Evolutionary conservation across 1,139 yeast species (phyloP).

Genomic region (Debaryomyces robertsiae): DNA sequence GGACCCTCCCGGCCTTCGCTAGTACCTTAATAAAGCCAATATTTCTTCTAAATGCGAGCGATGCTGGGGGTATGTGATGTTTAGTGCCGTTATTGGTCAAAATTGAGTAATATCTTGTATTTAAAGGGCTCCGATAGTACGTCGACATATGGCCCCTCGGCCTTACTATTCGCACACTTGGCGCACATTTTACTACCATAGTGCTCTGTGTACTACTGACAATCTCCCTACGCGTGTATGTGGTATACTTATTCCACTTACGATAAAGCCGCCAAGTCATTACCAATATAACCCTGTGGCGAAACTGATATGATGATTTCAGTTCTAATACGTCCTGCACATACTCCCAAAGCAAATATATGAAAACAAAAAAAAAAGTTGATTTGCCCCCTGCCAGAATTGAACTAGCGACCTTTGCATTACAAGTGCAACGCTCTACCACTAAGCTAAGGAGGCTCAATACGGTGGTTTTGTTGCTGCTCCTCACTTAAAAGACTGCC

Average conservation of each 20-base stretch:
- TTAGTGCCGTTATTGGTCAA: constrained; percentile 1
- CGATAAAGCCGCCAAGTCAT: background rate
- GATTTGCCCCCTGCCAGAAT: constrained; percentile 84
- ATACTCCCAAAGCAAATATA: background rate
- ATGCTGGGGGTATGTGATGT: constrained; percentile 3
- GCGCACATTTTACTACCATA: constrained; percentile 2
- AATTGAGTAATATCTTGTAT: constrained; percentile 5
- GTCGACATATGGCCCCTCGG: constrained; percentile 4
- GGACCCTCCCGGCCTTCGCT: constrained; percentile 53
- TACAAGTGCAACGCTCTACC: constrained; percentile 97
- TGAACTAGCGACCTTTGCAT: constrained; percentile 95
- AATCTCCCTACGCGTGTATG: background rate
- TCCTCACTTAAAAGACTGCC: too few relatives aligned
- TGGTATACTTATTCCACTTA: background rate
- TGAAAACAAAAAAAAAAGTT: constrained; percentile 17
- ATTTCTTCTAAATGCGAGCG: constrained; percentile 23
- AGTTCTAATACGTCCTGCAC: constrained; percentile 1
- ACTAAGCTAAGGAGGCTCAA: constrained; percentile 81
- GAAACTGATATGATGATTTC: background rate
- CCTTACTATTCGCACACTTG: constrained; percentile 5
- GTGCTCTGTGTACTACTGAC: constrained; percentile 2
- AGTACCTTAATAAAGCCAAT: constrained; percentile 53
- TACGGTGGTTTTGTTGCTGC: too few relatives aligned
- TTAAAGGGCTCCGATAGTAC: background rate
- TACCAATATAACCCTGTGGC: constrained; percentile 3